Percentiles rank a stretch among this genome's conserved stretches.
Evolutionary conservation across 495 filamentous ascomycete genomes (phyloP).

Genomic region (Xylaria grammica): DNA sequence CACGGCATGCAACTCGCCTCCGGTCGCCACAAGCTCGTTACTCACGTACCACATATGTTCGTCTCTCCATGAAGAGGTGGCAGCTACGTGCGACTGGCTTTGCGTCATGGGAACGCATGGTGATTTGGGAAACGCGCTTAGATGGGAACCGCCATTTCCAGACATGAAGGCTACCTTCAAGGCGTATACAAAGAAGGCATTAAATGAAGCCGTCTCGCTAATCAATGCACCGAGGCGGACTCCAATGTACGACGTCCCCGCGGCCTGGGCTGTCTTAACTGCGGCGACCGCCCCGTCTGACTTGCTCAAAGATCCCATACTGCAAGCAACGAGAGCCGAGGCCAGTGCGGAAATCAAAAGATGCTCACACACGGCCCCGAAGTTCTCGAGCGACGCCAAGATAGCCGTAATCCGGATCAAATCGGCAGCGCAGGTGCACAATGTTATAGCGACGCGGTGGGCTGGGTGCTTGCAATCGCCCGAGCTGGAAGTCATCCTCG

Average conservation of each 20-base stretch:
- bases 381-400: slow-evolving; percentile 60
- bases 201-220: slow-evolving; percentile 60
- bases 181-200: slow-evolving; percentile 58
- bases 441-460: slow-evolving; percentile 65
- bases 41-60: slow-evolving; percentile 63
- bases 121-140: slow-evolving; percentile 62
- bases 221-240: slow-evolving; percentile 65
- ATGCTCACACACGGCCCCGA: slow-evolving; percentile 60
- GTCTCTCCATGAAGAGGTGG: slow-evolving; percentile 50
- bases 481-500: slow-evolving; percentile 59
- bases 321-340: slow-evolving; percentile 54
- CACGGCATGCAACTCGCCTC: slow-evolving; percentile 60
- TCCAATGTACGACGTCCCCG: slow-evolving; percentile 55
- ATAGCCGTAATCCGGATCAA: slow-evolving; percentile 62
- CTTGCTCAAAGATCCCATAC: slow-evolving; percentile 48
- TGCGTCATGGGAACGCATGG: slow-evolving; percentile 64
- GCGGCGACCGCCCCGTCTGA: slow-evolving; percentile 44
- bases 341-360: slow-evolving; percentile 60
- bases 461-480: slow-evolving; percentile 55
- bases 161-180: slow-evolving; percentile 62
- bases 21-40: slow-evolving; percentile 61
- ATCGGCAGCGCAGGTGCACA: slow-evolving; percentile 61
- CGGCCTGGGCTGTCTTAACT: slow-evolving; percentile 60
- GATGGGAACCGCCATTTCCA: slow-evolving; percentile 64
- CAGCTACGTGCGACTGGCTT: slow-evolving; percentile 54